Conservation (phyloP, 345 rosid genomes). For the Gossypium ekmanianum region DNA sequence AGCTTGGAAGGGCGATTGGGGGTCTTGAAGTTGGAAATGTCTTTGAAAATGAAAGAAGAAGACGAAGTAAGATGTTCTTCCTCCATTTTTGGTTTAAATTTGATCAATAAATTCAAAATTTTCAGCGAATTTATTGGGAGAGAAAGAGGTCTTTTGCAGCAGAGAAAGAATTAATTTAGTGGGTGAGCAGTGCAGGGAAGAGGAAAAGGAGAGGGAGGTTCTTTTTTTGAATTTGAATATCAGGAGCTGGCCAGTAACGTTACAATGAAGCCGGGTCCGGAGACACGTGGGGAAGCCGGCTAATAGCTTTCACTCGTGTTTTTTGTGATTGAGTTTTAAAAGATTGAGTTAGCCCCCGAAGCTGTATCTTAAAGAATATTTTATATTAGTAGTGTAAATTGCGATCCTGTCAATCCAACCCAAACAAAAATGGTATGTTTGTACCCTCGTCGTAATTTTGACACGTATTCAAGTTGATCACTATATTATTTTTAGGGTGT, state of each 20-base stretch:
- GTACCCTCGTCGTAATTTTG: too few relatives aligned
- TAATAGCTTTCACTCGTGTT: background rate
- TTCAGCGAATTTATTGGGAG: background rate
- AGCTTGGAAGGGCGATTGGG: constrained; percentile 53
- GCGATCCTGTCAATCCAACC: too few relatives aligned
- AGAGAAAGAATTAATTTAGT: background rate
- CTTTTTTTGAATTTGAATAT: constrained; percentile 11
- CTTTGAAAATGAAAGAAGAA: constrained; percentile 40
- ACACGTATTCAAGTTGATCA: too few relatives aligned
- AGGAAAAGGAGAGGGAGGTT: background rate
- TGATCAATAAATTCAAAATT: background rate
- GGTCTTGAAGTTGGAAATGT: constrained; percentile 84
- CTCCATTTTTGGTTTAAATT: background rate
- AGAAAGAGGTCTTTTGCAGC: background rate
- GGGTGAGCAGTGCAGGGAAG: background rate
- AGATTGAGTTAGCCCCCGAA: too few relatives aligned
- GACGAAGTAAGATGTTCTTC: background rate
- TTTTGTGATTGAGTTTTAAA: too few relatives aligned
- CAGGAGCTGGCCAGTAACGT: background rate
- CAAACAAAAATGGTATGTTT: too few relatives aligned
- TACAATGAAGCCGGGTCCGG: background rate
- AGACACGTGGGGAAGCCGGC: background rate
- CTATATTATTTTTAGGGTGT: too few relatives aligned
- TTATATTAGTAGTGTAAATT: too few relatives aligned
- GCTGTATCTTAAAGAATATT: too few relatives aligned